Evolutionary conservation across 495 filamentous ascomycete genomes (phyloP).

Genomic region (Acidiella bohemica): DNA sequence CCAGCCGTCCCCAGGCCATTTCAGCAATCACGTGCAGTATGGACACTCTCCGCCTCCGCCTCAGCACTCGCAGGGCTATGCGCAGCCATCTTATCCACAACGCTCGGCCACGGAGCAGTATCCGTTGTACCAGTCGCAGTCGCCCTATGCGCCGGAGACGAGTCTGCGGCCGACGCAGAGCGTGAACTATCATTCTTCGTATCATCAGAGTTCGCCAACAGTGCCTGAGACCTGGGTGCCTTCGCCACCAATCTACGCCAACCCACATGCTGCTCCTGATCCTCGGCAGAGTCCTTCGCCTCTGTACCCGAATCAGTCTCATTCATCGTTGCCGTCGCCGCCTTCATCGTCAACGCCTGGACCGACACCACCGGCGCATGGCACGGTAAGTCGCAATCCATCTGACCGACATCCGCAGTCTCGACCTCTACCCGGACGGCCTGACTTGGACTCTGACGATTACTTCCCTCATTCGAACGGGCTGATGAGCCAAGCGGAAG

Average conservation of each 20-base stretch:
- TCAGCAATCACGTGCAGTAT: no score
- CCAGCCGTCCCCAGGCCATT: conserved; percentile 11
- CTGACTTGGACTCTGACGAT: conserved; percentile 33
- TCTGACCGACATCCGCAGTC: conserved; percentile 44
- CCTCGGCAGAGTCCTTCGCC: conserved; percentile 22
- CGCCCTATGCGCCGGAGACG: no score
- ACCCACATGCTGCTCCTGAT: conserved; percentile 21
- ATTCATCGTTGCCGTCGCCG: conserved; percentile 29
- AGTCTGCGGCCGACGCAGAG: no score
- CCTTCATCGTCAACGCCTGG: conserved; percentile 26
- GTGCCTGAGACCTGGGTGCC: conserved; percentile 33
- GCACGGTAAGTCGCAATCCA: conserved; percentile 35
- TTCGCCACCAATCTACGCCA: conserved; percentile 26
- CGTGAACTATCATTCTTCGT: no score
- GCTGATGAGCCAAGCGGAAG: conserved; percentile 2
- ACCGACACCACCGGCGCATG: conserved; percentile 33
- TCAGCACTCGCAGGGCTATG: no score
- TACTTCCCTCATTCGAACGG: conserved; percentile 23
- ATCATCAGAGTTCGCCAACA: conserved; percentile 6
- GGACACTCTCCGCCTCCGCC: conserved; percentile 18
- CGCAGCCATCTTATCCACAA: no score
- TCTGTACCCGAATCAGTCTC: conserved; percentile 4
- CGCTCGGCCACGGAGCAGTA: conserved; percentile 2
- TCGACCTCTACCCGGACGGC: conserved; percentile 46
- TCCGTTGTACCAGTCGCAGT: no score